Evolutionary conservation across 164 flowering plant species (phyloP), one percentile per base, ranked within the genome.

Genomic region (Liquidambar formosana): DNA sequence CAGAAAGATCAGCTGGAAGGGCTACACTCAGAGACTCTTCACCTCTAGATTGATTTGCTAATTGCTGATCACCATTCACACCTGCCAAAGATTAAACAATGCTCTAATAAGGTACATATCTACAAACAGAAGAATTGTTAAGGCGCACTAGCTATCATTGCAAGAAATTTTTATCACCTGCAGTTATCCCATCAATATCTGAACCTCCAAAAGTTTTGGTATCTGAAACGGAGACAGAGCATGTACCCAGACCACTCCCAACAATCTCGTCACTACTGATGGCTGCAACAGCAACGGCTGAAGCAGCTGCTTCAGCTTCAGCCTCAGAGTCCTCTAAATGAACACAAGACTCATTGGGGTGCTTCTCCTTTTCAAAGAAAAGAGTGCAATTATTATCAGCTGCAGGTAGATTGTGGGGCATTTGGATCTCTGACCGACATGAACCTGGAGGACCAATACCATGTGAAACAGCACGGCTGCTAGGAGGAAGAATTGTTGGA

Each of bases 1-100:
- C 92, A 44, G 97, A 91, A 10, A 95, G 88, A 81, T 95, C 99
- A 11, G 96, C 97, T 1, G 99, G 99, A 78, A 95, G 94, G 59
- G 97, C 78, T 18, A 95, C 97, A 69, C 81, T 83, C 10, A 93
- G 74, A 63, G 89, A 84, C 70, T 89, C 97, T 79, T 93, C 99
- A 45, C 77, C 77, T 76, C 82, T 87, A 41, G 93, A 80, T 67
- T 82, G 92, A 78, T 70, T 70, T 12, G 76, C 59, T 67, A 72
- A 61, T 68, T 78, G 86, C 70, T 83, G 84, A 73, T 80, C 84
- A 45, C 82, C 81, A 60, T 74, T 72, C 47, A 63, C 73, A 78
- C 85, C 96, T 89, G 84, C 68, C 57, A 79, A 70, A 75, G 14
- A 69, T 41, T 52, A 25, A 69, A 49, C 54, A 53, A 47, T 18